Conservation (phyloP, 2,329 filamentous ascomycete species). For the Beauveria asiatica region DNA sequence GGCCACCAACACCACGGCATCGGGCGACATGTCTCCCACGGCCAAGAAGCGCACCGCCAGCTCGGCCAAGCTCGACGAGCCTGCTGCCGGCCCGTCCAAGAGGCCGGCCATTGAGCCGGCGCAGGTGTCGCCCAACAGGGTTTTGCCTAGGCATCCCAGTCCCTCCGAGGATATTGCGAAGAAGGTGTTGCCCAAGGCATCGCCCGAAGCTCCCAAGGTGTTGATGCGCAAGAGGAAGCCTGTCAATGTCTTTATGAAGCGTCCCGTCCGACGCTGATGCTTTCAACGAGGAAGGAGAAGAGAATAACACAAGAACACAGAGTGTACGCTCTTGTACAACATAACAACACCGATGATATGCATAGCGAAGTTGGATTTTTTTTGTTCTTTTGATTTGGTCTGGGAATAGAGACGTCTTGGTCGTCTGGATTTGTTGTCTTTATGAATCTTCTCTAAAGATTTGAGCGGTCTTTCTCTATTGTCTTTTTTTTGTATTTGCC, state of each 20-base stretch:
- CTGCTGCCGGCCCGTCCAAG: constrained; percentile 24
- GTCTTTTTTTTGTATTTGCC: not conserved
- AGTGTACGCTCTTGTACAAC: not conserved
- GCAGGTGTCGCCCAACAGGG: constrained; percentile 14
- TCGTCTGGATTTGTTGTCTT: not conserved
- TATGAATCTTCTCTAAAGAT: not conserved
- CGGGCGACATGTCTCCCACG: constrained; percentile 14
- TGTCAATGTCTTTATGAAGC: constrained; percentile 9
- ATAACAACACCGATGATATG: not conserved
- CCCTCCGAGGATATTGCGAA: not conserved
- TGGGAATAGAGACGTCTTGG: not conserved
- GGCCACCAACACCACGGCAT: constrained; percentile 7
- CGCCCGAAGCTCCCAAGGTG: not conserved
- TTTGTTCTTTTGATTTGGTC: not conserved
- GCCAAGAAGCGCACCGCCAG: constrained; percentile 11
- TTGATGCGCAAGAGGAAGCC: constrained; percentile 4
- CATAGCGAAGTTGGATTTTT: not conserved
- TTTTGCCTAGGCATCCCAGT: not conserved
- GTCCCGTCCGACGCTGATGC: not conserved
- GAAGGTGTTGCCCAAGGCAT: constrained; percentile 22
- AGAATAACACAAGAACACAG: constrained; percentile 6
- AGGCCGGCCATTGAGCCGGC: constrained; percentile 30
- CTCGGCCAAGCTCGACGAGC: not conserved
- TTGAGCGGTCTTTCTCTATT: not conserved
- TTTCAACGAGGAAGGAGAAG: not conserved